A percentile compares a stretch with the other conserved stretches of the same genome.
Conservation (phyloP, 257 asterid genomes). For the Nicotiana tabacum region DNA sequence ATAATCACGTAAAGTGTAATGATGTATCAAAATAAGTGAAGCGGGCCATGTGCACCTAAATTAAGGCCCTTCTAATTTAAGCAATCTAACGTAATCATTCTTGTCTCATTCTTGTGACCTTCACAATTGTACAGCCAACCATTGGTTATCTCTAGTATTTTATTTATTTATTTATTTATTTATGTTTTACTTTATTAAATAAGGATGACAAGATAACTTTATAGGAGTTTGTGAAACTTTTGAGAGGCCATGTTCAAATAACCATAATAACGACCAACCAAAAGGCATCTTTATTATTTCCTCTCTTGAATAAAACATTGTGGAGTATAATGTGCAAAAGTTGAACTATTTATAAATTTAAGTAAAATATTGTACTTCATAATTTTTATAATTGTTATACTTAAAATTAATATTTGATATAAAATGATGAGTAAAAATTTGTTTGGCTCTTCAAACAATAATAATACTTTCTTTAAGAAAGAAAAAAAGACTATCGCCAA, state of each 20-base stretch:
- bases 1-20: not conserved
- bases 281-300: not conserved
- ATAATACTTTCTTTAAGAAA: no score
- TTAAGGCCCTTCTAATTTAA: not conserved
- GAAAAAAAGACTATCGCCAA: no score
- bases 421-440: not conserved
- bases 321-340: conserved; percentile 2
- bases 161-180: not conserved
- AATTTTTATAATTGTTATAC: not conserved
- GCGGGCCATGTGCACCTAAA: not conserved
- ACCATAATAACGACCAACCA: conserved; percentile 20
- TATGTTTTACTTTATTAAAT: not conserved
- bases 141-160: not conserved
- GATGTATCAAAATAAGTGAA: not conserved
- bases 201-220: not conserved
- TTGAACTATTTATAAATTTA: not conserved
- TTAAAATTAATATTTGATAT: not conserved
- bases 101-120: not conserved
- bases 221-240: conserved; percentile 16
- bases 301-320: not conserved
- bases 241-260: conserved; percentile 2
- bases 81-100: not conserved
- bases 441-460: no score
- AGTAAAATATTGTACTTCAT: not conserved
- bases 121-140: not conserved